phyloP scores from a whole-genome alignment of 371 early-diverging fungal species.

The Batkoa obscura region DNA sequence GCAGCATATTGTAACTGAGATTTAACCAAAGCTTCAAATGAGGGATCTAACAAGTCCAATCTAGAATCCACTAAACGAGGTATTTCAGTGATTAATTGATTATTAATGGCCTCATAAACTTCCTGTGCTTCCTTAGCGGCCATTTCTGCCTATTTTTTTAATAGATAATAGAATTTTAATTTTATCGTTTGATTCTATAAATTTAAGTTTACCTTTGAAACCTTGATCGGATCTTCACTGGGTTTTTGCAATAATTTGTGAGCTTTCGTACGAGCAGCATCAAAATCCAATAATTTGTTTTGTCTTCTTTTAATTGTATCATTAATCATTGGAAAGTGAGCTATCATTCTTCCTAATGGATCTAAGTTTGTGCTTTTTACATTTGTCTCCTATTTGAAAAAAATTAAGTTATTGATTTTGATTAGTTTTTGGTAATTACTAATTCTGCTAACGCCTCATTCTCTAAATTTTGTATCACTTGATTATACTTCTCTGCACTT shows the following conservation, averaged over 20 bases:
- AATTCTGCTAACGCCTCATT: slow-evolving; percentile 53
- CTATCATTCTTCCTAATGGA: slow-evolving; percentile 64
- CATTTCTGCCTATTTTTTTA: slow-evolving; percentile 42
- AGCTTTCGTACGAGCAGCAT: slow-evolving; percentile 46
- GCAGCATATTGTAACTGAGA: slow-evolving; percentile 44
- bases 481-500: slow-evolving; percentile 41
- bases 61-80: slow-evolving; percentile 76
- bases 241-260: slow-evolving; percentile 64
- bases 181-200: background rate
- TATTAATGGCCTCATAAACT: slow-evolving; percentile 63
- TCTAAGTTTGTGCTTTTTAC: slow-evolving; percentile 72
- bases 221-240: slow-evolving; percentile 44
- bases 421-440: slow-evolving; percentile 15
- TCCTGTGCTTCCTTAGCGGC: slow-evolving; percentile 55
- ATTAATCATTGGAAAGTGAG: slow-evolving; percentile 81
- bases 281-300: slow-evolving; percentile 79
- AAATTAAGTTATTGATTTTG: background rate
- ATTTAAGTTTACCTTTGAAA: slow-evolving; percentile 27
- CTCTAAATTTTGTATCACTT: slow-evolving; percentile 55
- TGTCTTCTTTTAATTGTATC: slow-evolving; percentile 73
- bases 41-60: slow-evolving; percentile 76
- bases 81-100: slow-evolving; percentile 59
- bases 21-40: slow-evolving; percentile 85
- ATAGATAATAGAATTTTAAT: background rate
- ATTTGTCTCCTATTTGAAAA: slow-evolving; percentile 39